Percentiles rank a stretch among this genome's conserved stretches.
phyloP scores from a whole-genome alignment of 2,329 filamentous ascomycete species.

The Penicillium sp. region DNA sequence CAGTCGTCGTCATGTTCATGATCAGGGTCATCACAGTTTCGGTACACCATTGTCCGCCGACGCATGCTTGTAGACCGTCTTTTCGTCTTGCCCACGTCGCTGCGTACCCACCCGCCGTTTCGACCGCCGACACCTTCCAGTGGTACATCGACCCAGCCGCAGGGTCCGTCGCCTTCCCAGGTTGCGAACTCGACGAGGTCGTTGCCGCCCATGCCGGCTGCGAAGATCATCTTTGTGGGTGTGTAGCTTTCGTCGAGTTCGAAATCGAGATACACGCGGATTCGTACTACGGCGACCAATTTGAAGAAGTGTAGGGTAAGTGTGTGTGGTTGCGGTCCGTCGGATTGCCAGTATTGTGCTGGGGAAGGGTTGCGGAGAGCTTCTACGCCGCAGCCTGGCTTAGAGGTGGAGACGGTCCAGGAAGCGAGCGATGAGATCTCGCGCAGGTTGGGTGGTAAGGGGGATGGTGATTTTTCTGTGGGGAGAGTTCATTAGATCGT shows the following conservation, averaged over 20 bases:
- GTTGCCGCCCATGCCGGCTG: conserved; percentile 86
- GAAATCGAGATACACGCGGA: conserved; percentile 72
- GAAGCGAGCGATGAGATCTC: conserved; percentile 66
- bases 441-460: conserved; percentile 50
- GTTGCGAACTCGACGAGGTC: conserved; percentile 84
- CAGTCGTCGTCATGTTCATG: conserved; percentile 17
- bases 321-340: conserved; percentile 64
- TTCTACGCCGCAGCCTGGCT: conserved; percentile 61
- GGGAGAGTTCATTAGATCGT: background rate
- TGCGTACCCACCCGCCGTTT: conserved; percentile 33
- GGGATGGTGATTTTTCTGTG: conserved; percentile 37
- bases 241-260: conserved; percentile 94
- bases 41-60: conserved; percentile 16
- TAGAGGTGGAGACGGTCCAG: conserved; percentile 63
- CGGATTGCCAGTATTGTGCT: conserved; percentile 63
- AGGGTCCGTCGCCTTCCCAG: conserved; percentile 73
- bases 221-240: conserved; percentile 85
- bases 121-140: conserved; percentile 60
- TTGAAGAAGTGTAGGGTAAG: conserved; percentile 64
- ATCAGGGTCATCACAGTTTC: conserved; percentile 13
- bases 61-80: conserved; percentile 11
- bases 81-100: conserved; percentile 20
- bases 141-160: conserved; percentile 88
- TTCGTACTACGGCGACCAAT: conserved; percentile 51
- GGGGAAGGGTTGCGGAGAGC: conserved; percentile 60